Base-by-base conservation (phyloP, 129 eudicot species). In the Mikania micrantha region DNA sequence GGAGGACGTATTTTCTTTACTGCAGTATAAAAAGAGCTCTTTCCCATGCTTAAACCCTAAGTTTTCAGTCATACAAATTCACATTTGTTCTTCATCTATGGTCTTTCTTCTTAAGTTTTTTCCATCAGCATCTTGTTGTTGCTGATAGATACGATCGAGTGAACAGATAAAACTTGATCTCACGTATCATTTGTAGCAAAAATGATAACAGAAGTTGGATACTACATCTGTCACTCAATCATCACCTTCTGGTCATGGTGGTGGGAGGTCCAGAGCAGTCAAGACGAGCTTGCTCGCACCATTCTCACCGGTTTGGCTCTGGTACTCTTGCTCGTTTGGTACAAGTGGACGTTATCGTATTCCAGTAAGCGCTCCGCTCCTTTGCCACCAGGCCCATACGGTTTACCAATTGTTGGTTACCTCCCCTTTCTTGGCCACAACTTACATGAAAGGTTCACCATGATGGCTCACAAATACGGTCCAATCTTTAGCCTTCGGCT, bases 351-450 rank as follows among this genome's bases (percentile, higher is more conserved):
- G 28, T 12, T 17, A 28, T 57, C 15, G 1, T 61, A 34, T 42
- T 8, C 17, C 3, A 9, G 1, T 19, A 68, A 48, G 29, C 2
- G 21, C 28, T 58, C 24, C 9, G 2, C 17, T 1, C 52, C 19
- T 19, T 28, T 68, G 63, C 72, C 84, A 12, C 80, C 81, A 0
- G 78, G 81, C 3, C 81, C 80, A 7, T 74, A 42, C 11, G 84
- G 84, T 20, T 69, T 75, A 70, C 80, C 80, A 9, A 1, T 80
- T 5, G 19, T 74, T 0, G 84, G 84, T 0, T 74, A 80, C 71
- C 78, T 75, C 68, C 80, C 77, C 0, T 75, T 65, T 59, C 74
- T 75, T 1, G 59, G 73, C 25, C 15, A 76, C 13, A 58, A 79
- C 35, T 21, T 80, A 39, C 80, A 63, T 17, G 42, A 42, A 41